Evolutionary conservation across 1,284 basidiomycete genomes (phyloP), one percentile per base, ranked within the genome.

Genomic region (Puccinia hordei): DNA sequence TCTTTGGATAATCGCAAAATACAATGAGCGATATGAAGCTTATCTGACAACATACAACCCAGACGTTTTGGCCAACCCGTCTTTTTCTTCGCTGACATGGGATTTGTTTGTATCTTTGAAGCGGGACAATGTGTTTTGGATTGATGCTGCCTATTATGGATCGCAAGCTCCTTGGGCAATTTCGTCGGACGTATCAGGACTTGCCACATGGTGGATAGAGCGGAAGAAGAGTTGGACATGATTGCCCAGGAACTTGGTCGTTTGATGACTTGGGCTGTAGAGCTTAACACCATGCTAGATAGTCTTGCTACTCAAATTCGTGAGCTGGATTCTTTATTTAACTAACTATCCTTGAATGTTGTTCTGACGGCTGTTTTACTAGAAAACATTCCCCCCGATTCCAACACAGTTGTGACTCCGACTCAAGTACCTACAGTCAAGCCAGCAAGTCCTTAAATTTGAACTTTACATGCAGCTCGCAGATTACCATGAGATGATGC

Each of bases 371-470:
- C 13, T 10, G 24, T 10, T 19, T 27, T 46, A 24, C 27, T 24
- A 69, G 66, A 69, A 17, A 30, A 27, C 27, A 8, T 46, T 46
- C 66, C 66, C 30, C 41, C 41, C n/a, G 15, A 69, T 44, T 69
- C 44, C 17, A 17, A 69, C 0, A 30, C 44, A 27, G 66, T 10
- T 30, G 66, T 46, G 66, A 38, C 66, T 49, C 17, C 44, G n/a
- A 49, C 46, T 49, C 41, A n/a, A 13, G 46, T 69, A 1, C 44
- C 44, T 30, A 69, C 41, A 69, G 27, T 30, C 66, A 49, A 24
- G 66, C 4, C 66, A 69, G n/a, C 66, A 69, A 15, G 66, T 49
- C n/a, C 66, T 69, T 19, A 69, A 13, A 24, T 49, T 69, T 46
- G 66, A 69, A 27, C n/a, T 69, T 49, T 69, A 27, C n/a, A 27